These are phyloP conservation scores for Globisporangium okanoganense DNA, from an alignment of 352 stramenopile genomes.

Conservation along the genomic window DNA sequence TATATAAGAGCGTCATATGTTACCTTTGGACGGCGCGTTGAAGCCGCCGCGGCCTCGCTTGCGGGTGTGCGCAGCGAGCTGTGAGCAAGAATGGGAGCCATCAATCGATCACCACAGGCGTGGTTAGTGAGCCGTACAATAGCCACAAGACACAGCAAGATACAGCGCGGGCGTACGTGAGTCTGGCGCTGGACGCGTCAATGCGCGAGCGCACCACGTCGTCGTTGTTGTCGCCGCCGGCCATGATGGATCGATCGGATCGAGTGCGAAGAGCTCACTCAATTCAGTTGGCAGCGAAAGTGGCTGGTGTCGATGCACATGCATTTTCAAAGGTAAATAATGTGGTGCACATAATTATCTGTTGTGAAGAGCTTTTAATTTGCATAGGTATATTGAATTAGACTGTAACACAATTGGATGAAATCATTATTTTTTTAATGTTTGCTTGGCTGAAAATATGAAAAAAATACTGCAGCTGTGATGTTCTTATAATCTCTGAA, in stretches of 20 bases:
- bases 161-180: constrained; percentile 37
- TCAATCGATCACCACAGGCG: neutral
- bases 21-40: constrained; percentile 56
- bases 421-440: neutral
- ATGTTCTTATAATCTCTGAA: too few species aligned
- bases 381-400: neutral
- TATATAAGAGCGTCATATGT: too few species aligned
- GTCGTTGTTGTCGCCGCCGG: constrained; percentile 37
- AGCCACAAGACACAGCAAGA: neutral
- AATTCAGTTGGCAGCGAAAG: neutral
- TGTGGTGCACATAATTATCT: neutral
- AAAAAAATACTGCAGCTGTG: too few species aligned
- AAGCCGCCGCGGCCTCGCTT: constrained; percentile 23
- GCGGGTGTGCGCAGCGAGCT: constrained; percentile 58
- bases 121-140: neutral
- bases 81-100: neutral
- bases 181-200: constrained; percentile 58
- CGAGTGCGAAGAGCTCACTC: neutral
- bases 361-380: neutral
- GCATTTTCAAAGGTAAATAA: neutral
- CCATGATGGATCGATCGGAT: constrained; percentile 18
- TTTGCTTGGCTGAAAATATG: neutral
- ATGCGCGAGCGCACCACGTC: constrained; percentile 58
- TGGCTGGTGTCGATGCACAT: constrained; percentile 10
- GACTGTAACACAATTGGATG: neutral